A percentile compares a stretch with the other conserved stretches of the same genome.
Evolutionary conservation across 495 filamentous ascomycete genomes (phyloP).

Genomic region (Tuber microsphaerosporum): DNA sequence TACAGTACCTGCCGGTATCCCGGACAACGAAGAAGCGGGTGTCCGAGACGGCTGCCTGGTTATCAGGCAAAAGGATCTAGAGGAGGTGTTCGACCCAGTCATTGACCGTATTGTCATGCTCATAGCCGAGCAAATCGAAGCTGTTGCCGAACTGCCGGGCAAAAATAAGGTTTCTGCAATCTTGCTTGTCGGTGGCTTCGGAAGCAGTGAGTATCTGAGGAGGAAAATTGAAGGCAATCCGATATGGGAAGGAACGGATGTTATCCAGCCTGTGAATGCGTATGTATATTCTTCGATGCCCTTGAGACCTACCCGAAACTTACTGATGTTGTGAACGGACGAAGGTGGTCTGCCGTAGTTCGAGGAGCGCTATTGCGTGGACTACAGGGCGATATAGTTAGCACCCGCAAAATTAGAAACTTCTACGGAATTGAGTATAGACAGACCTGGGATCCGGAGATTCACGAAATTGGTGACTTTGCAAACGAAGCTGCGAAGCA

Average conservation of each 20-base stretch:
- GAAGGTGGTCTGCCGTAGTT: slow-evolving; percentile 61
- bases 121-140: slow-evolving; percentile 33
- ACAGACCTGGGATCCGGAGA: slow-evolving; percentile 61
- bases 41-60: slow-evolving; percentile 29
- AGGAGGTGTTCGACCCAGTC: slow-evolving; percentile 43
- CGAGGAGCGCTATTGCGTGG: slow-evolving; percentile 59
- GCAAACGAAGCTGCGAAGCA: background rate
- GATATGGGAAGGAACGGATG: slow-evolving; percentile 6
- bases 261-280: slow-evolving; percentile 24
- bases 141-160: slow-evolving; percentile 27
- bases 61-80: slow-evolving; percentile 38
- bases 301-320: background rate
- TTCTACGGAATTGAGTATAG: slow-evolving; percentile 69
- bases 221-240: slow-evolving; percentile 49
- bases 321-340: background rate
- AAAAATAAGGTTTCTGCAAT: slow-evolving; percentile 50
- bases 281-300: background rate
- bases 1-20: slow-evolving; percentile 10
- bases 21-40: slow-evolving; percentile 9
- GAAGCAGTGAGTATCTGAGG: slow-evolving; percentile 60
- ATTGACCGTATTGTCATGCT: slow-evolving; percentile 40
- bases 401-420: slow-evolving; percentile 57
- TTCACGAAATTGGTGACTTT: slow-evolving; percentile 55
- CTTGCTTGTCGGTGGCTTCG: slow-evolving; percentile 63
- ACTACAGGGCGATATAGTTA: slow-evolving; percentile 63